Percentiles rank a stretch among this genome's conserved stretches.
Conservation (phyloP, 2,329 filamentous ascomycete species). For the Calcarisporium arbuscula region DNA sequence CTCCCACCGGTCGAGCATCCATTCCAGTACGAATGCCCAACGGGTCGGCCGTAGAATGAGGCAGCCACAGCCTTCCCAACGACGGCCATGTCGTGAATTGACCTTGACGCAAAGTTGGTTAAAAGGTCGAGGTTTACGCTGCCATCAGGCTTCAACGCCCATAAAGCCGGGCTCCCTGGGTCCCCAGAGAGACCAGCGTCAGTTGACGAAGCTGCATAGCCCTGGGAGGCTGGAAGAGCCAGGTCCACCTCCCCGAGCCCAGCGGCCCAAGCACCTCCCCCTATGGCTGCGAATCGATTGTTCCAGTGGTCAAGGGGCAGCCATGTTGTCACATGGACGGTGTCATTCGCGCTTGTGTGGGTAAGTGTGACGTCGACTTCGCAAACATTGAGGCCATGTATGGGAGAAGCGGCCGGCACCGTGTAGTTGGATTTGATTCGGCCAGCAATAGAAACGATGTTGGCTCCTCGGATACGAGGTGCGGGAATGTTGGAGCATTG, state of each 20-base stretch:
- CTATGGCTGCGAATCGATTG: conserved; percentile 20
- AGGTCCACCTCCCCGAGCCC: conserved; percentile 8
- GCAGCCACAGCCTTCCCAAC: conserved; percentile 41
- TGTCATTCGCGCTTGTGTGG: conserved; percentile 16
- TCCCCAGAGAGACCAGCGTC: conserved; percentile 15
- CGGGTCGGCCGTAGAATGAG: conserved; percentile 36
- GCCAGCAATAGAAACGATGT: background rate
- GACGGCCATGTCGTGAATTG: conserved; percentile 39
- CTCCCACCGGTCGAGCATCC: conserved; percentile 50
- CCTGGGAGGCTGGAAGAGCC: conserved; percentile 2
- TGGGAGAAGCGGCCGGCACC: background rate
- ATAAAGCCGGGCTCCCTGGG: conserved; percentile 7
- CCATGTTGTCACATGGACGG: conserved; percentile 17
- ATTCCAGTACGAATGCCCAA: conserved; percentile 41
- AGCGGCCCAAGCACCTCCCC: conserved; percentile 23
- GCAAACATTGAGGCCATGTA: conserved; percentile 12
- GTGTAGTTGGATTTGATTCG: background rate
- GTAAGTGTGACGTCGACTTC: conserved; percentile 22
- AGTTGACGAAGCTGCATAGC: conserved; percentile 16
- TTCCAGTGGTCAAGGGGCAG: conserved; percentile 22
- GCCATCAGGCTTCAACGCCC: conserved; percentile 8
- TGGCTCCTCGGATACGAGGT: background rate
- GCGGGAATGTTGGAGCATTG: conserved; percentile 1
- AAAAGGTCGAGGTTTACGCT: conserved; percentile 22
- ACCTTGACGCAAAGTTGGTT: conserved; percentile 21